Conservation (phyloP, 495 filamentous ascomycete species). For the Talaromyces wortmannii region DNA sequence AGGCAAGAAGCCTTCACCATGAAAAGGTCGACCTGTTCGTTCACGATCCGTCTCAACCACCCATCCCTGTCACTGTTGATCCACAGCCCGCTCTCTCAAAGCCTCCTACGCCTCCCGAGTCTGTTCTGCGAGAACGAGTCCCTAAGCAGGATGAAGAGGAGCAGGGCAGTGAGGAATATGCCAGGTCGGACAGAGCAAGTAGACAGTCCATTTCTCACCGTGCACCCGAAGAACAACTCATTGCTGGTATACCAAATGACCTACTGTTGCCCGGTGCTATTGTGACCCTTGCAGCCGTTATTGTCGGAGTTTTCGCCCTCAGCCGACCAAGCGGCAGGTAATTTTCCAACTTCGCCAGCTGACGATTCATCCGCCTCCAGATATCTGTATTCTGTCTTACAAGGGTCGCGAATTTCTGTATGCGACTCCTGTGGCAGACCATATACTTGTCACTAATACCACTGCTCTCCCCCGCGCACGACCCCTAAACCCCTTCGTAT, state of each 20-base stretch:
- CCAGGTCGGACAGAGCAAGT: conserved; percentile 14
- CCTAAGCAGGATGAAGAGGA: conserved; percentile 41
- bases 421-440: conserved; percentile 1
- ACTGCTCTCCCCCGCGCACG: not conserved
- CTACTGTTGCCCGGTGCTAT: conserved; percentile 89
- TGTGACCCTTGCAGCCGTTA: conserved; percentile 88
- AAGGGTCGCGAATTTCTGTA: not conserved
- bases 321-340: conserved; percentile 66
- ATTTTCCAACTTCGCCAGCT: conserved; percentile 8
- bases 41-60: conserved; percentile 83
- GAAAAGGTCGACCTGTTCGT: conserved; percentile 98
- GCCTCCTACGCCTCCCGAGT: conserved; percentile 50
- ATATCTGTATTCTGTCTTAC: not conserved
- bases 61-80: conserved; percentile 60
- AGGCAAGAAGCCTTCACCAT: conserved; percentile 65
- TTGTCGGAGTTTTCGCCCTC: conserved; percentile 89
- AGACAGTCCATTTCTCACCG: conserved; percentile 30
- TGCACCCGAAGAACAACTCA: conserved; percentile 63
- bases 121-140: conserved; percentile 52
- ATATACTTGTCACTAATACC: not conserved
- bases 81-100: conserved; percentile 54
- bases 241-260: conserved; percentile 92
- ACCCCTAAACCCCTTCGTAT: too few relatives aligned
- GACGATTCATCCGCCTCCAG: not conserved
- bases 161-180: conserved; percentile 48